phyloP scores from a whole-genome alignment of 345 rosid genomes.

The Ceriops tagal region DNA sequence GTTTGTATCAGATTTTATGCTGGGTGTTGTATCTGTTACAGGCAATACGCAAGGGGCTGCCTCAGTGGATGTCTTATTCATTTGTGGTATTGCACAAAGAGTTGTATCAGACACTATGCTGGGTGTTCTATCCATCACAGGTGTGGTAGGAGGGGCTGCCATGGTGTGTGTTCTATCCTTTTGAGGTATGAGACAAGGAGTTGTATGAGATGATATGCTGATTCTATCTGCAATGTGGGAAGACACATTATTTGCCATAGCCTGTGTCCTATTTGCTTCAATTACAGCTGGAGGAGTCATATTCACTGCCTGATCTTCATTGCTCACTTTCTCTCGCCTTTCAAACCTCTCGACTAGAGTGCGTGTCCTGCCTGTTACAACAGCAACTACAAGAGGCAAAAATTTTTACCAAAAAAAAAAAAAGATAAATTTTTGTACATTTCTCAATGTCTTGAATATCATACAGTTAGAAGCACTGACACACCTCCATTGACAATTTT shows the following conservation, averaged over 20 bases:
- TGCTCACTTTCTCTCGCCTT: constrained; percentile 44
- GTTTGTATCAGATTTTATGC: background rate
- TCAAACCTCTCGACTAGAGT: constrained; percentile 91
- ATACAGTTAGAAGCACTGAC: constrained; percentile 25
- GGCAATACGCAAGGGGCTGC: background rate
- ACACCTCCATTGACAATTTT: constrained; percentile 93
- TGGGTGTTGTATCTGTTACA: background rate
- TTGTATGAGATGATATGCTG: background rate
- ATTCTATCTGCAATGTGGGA: constrained; percentile 6
- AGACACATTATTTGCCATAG: constrained; percentile 2
- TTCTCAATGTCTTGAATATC: constrained; percentile 14
- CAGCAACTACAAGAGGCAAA: constrained; percentile 67
- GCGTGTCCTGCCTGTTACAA: constrained; percentile 85
- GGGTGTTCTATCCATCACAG: constrained; percentile 23
- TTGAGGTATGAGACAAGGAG: constrained; percentile 12
- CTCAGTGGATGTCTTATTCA: background rate
- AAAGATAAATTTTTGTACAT: constrained; percentile 21
- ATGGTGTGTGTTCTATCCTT: constrained; percentile 1
- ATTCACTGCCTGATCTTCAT: constrained; percentile 39
- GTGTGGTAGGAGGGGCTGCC: constrained; percentile 1
- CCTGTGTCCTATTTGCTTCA: constrained; percentile 3
- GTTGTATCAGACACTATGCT: constrained; percentile 1
- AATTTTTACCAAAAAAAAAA: background rate
- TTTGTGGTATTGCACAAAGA: background rate
- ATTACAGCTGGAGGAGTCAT: constrained; percentile 12